Base-by-base conservation (phyloP, 371 early-diverging fungal genomes). In the Mucor racemosus region DNA sequence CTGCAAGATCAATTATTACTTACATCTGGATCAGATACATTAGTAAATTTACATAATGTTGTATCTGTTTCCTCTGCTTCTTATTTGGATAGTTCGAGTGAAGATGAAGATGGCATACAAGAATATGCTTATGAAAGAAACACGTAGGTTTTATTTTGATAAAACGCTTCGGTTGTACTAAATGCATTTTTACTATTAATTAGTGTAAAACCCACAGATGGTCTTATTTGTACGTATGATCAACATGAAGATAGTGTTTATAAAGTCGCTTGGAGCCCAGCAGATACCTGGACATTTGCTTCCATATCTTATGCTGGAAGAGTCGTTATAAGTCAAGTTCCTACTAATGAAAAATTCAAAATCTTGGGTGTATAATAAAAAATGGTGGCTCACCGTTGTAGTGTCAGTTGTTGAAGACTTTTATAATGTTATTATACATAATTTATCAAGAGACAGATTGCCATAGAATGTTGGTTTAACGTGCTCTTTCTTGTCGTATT, bases 231-330 rank as follows among this genome's bases (percentile, higher is more conserved):
- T 19, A 89, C 92, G 8, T 95, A 86, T 68, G 94, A 95, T 58
- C 94, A 95, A 67, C 97, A 96, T 71, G 97, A 97, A 75, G 95
- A 96, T 65, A 92, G 92, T 62, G 96, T 96, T 1, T 96, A 97
- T 69, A 77, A 90, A 5, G 92, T 90, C 3, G 89, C 90, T 17
- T 97, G 98, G 98, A 94, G 95, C 50, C 78, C 79, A 1, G 90
- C 90, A 1, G 95, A 96, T 73, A 94, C 95, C 1, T 97, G 98
- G 98, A 82, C 95, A 21, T 96, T 96, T 82, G 91, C 94, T n/a
- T 95, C 96, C 0, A 72, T 96, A 36, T 96, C 97, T 33, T 93
- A 93, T 71, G 96, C 95, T 68, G 98, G 98, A 2, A 87, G 95
- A 14, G 84, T 96, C 14, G 93, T 96, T 8, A 88, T 97, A 55